These are phyloP conservation scores for Chalciporus chontae DNA, from an alignment of 768 basidiomycete species.

Conservation along the genomic window DNA sequence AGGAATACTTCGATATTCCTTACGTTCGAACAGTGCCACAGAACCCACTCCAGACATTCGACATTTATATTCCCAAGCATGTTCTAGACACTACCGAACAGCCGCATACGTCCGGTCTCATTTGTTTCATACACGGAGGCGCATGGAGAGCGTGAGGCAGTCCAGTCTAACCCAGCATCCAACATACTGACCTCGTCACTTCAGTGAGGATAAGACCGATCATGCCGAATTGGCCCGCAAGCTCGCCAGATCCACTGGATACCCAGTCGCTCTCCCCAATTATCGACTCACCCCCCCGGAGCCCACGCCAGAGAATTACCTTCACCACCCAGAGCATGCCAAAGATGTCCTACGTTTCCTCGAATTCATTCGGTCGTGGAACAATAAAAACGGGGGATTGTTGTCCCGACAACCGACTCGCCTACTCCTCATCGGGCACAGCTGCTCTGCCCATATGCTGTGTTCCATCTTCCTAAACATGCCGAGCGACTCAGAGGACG, in stretches of 20 bases:
- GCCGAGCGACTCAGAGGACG: slow-evolving; percentile 22
- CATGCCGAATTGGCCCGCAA: slow-evolving; percentile 50
- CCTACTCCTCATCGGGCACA: slow-evolving; percentile 71
- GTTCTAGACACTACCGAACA: not conserved
- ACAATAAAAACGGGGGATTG: slow-evolving; percentile 10
- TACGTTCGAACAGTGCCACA: slow-evolving; percentile 31
- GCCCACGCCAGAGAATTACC: slow-evolving; percentile 32
- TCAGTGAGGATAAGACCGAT: slow-evolving; percentile 71
- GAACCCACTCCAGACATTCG: slow-evolving; percentile 47
- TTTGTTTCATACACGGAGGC: slow-evolving; percentile 80
- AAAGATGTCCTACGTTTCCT: slow-evolving; percentile 63
- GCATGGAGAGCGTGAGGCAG: slow-evolving; percentile 72
- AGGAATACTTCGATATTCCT: slow-evolving; percentile 22
- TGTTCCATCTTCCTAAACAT: slow-evolving; percentile 61
- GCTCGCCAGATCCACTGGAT: slow-evolving; percentile 48
- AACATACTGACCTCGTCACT: slow-evolving; percentile 4
- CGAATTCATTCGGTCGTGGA: slow-evolving; percentile 50
- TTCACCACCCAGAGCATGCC: slow-evolving; percentile 70
- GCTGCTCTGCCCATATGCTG: slow-evolving; percentile 81
- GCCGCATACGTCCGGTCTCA: slow-evolving; percentile 34
- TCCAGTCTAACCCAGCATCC: not conserved
- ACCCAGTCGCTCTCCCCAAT: slow-evolving; percentile 68
- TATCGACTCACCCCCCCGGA: slow-evolving; percentile 63
- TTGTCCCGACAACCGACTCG: slow-evolving; percentile 36
- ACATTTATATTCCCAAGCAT: slow-evolving; percentile 44